A percentile compares a stretch with the other conserved stretches of the same genome.
Conservation (phyloP, 2,329 filamentous ascomycete species). For the Colletotrichum plurivorum region DNA sequence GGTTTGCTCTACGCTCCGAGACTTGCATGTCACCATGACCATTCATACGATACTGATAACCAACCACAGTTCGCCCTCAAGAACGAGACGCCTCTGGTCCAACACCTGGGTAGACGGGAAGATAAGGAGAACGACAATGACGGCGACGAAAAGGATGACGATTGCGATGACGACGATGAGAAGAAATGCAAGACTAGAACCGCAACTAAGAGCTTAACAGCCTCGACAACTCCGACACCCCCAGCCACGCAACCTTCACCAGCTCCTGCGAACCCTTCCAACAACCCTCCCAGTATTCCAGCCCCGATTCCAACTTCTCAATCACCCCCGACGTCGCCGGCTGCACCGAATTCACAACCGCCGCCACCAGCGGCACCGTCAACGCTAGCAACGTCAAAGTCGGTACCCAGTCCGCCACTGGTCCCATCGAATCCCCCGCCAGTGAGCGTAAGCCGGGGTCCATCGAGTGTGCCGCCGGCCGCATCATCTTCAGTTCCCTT, state of each 20-base stretch:
- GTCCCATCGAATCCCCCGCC: neutral
- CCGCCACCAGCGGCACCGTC: neutral
- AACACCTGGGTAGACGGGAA: neutral
- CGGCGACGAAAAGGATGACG: conserved; percentile 8
- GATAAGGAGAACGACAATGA: neutral
- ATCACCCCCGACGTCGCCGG: neutral
- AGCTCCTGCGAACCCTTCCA: too few species aligned
- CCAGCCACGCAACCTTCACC: too few species aligned
- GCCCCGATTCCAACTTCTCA: neutral
- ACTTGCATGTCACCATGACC: neutral
- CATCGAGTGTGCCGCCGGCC: neutral
- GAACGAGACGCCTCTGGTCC: neutral
- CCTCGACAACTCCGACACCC: neutral
- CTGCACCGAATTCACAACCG: neutral
- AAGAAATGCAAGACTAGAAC: conserved; percentile 8
- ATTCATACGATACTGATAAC: neutral
- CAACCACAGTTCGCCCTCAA: neutral
- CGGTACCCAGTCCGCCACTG: neutral
- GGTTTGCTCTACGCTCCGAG: neutral
- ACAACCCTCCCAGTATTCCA: too few species aligned
- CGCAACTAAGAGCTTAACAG: neutral
- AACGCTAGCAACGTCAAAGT: neutral
- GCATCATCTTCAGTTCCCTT: neutral
- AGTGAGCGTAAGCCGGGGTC: neutral
- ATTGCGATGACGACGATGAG: conserved; percentile 18